These are phyloP conservation scores for Diaporthe humulicola DNA, from an alignment of 2,329 filamentous ascomycete genomes.

Conservation along the genomic window DNA sequence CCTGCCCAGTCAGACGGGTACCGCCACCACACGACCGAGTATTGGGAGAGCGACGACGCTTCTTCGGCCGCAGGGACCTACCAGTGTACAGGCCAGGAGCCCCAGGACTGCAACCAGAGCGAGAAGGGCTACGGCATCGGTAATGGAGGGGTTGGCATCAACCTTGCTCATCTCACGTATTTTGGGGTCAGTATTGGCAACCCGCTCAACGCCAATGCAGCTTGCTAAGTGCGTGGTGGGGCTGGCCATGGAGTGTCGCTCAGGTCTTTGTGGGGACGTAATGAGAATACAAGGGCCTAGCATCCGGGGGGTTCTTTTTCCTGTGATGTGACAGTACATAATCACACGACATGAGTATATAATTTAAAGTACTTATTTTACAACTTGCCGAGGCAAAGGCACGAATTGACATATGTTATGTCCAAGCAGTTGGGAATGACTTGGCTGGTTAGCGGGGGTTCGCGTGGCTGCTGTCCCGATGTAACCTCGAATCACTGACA, in stretches of 20 bases:
- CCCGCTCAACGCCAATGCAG: constrained; percentile 23
- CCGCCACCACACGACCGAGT: constrained; percentile 63
- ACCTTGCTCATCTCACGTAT: constrained; percentile 32
- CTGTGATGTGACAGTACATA: neutral
- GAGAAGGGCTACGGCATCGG: constrained; percentile 12
- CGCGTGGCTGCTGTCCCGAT: neutral
- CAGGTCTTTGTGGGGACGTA: neutral
- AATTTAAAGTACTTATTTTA: neutral
- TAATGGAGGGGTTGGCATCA: constrained; percentile 12
- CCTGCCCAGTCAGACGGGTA: constrained; percentile 59
- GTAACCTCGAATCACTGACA: neutral
- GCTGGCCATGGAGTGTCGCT: neutral
- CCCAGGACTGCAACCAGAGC: constrained; percentile 26
- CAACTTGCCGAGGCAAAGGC: constrained; percentile 4
- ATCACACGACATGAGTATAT: constrained; percentile 1
- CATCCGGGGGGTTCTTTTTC: neutral
- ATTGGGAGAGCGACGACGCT: constrained; percentile 47
- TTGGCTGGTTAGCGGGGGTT: constrained; percentile 15
- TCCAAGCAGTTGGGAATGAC: neutral
- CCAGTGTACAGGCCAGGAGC: constrained; percentile 31
- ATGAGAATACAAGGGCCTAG: neutral
- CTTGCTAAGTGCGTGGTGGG: constrained; percentile 4
- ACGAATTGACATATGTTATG: neutral
- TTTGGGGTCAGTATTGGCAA: constrained; percentile 31
- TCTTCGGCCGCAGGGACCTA: neutral